phyloP scores from a whole-genome alignment of 495 filamentous ascomycete genomes.

The Penicillium soppii region DNA sequence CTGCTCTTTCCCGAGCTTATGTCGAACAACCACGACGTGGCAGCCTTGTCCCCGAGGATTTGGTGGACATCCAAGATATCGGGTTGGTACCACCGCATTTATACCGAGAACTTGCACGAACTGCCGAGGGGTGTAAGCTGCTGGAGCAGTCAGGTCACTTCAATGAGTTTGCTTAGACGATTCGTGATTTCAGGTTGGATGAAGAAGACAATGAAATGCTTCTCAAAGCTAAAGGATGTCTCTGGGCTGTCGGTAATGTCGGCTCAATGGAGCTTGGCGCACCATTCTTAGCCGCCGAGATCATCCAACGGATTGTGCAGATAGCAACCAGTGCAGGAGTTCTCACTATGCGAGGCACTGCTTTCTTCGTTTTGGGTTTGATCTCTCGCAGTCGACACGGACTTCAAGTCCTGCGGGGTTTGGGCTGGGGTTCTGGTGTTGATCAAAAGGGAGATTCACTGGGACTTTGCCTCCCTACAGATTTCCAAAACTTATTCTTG shows the following conservation, averaged over 20 bases:
- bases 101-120: slow-evolving; percentile 91
- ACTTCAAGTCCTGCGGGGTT: slow-evolving; percentile 78
- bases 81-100: slow-evolving; percentile 89
- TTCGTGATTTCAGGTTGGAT: slow-evolving; percentile 78
- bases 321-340: slow-evolving; percentile 87
- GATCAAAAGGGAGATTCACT: slow-evolving; percentile 79
- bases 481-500: slow-evolving; percentile 77
- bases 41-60: slow-evolving; percentile 50
- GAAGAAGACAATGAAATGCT: slow-evolving; percentile 84
- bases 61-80: slow-evolving; percentile 58
- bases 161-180: slow-evolving; percentile 83
- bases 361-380: slow-evolving; percentile 91
- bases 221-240: slow-evolving; percentile 91
- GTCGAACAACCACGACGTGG: slow-evolving; percentile 53
- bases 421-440: slow-evolving; percentile 90
- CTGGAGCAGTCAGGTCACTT: slow-evolving; percentile 94
- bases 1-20: slow-evolving; percentile 85
- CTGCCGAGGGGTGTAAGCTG: slow-evolving; percentile 85
- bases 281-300: slow-evolving; percentile 82
- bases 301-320: slow-evolving; percentile 77
- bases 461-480: slow-evolving; percentile 79
- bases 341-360: slow-evolving; percentile 89
- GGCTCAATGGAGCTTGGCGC: slow-evolving; percentile 97
- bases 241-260: slow-evolving; percentile 98
- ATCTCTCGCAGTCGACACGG: slow-evolving; percentile 92